These are phyloP conservation scores for Fusarium sp. DNA, from an alignment of 2,329 filamentous ascomycete species.

Conservation along the genomic window DNA sequence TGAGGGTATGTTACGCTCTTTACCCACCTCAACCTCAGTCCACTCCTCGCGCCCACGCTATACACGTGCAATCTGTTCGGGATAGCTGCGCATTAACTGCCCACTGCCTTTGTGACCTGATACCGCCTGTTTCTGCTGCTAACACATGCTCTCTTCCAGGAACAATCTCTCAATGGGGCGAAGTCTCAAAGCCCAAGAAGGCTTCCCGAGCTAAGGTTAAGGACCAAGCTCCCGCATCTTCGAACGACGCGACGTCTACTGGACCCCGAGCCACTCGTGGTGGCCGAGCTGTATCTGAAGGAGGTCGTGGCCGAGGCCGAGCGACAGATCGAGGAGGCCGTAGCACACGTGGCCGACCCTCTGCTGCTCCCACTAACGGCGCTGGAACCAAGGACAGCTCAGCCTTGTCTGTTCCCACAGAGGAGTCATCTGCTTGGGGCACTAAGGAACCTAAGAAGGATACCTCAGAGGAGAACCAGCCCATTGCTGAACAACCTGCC, in stretches of 20 bases:
- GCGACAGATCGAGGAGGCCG: slow-evolving; percentile 71
- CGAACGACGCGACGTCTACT: slow-evolving; percentile 58
- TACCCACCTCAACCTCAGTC: slow-evolving; percentile 16
- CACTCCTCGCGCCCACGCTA: slow-evolving; percentile 30
- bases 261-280: slow-evolving; percentile 64
- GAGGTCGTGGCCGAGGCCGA: slow-evolving; percentile 70
- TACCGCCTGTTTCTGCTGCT: slow-evolving; percentile 36
- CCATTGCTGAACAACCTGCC: slow-evolving; percentile 47
- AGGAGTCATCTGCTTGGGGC: slow-evolving; percentile 69
- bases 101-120: not conserved
- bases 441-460: slow-evolving; percentile 52
- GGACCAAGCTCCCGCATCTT: slow-evolving; percentile 65
- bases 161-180: slow-evolving; percentile 83
- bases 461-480: slow-evolving; percentile 49
- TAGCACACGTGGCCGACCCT: slow-evolving; percentile 71
- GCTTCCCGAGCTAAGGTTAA: slow-evolving; percentile 79
- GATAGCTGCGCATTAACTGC: slow-evolving; percentile 11
- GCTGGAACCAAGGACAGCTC: slow-evolving; percentile 65
- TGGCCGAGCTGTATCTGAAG: slow-evolving; percentile 70
- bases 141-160: slow-evolving; percentile 60
- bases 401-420: slow-evolving; percentile 73
- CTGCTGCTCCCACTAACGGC: slow-evolving; percentile 68
- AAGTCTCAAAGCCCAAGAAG: slow-evolving; percentile 85
- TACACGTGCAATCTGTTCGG: slow-evolving; percentile 8
- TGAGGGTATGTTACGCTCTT: slow-evolving; percentile 67